Conservation (phyloP, 73 alveolate species). For the Durusdinium trenchii region DNA sequence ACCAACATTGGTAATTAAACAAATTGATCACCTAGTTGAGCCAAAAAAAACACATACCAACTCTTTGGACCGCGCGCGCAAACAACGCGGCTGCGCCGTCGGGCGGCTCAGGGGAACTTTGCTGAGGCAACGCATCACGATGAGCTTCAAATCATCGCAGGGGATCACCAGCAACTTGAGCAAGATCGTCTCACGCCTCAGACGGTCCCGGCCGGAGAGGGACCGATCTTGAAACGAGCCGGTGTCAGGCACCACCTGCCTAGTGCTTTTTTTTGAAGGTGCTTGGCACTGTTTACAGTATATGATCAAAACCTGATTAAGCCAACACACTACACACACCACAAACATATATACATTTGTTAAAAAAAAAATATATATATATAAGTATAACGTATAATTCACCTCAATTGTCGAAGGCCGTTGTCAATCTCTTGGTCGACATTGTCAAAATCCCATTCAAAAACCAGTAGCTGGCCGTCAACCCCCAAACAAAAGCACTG, state of each 20-base stretch:
- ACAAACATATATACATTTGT: no score
- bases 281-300: not conserved
- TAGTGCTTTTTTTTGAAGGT: not conserved
- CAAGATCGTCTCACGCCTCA: conserved; percentile 78
- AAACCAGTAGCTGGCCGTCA: no score
- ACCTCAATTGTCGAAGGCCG: no score
- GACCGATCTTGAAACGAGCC: not conserved
- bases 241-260: not conserved
- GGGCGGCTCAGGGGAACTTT: conserved; percentile 72
- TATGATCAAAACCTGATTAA: not conserved
- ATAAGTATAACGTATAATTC: no score
- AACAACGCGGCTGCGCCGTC: no score
- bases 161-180: conserved; percentile 80
- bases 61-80: no score
- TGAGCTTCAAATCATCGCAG: conserved; percentile 71
- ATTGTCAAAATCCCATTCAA: no score
- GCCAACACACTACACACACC: not conserved
- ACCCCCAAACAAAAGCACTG: no score
- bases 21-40: no score
- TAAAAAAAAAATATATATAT: no score
- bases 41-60: no score
- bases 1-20: no score
- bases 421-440: not conserved
- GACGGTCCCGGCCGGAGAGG: not conserved
- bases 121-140: conserved; percentile 91